Evolutionary conservation across 2,329 filamentous ascomycete species (phyloP), one percentile per base, ranked within the genome.

Genomic region (Elsinoe batatas): DNA sequence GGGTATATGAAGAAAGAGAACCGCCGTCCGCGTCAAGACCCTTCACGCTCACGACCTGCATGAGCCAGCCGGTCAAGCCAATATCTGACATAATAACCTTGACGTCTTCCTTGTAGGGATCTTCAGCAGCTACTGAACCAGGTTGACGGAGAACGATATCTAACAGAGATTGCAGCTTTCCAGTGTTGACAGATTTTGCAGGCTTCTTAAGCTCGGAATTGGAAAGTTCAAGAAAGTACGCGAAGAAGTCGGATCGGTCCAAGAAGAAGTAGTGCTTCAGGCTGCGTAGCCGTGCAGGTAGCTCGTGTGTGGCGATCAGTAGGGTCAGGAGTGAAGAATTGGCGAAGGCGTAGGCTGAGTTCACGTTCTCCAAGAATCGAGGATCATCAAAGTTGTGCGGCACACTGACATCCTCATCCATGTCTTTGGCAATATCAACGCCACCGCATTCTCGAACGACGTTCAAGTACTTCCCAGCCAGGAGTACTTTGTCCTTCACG

Each of bases 201-300:
- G 87, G 85, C 68, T 96, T 96, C 64, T 88, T 87, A 57, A 98
- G 78, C 71, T 98, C 93, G 1, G 90, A 91, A 30, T 87, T 79
- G 55, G 89, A 84, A 17, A 98, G 82, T 67, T 98, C 93, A 58
- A 98, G 83, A 69, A 98, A 98, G 71, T 97, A 95, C 2, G 90
- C 90, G 71, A 98, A 97, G 74, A 95, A 98, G 69, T 98, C 93
- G 33, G 93, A 96, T 7, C 91, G 87, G 64, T 97, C 91, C 59
- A 98, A 83, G 76, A 98, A 98, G 76, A 97, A 98, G 74, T 98
- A 98, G 71, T 98, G 93, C 69, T 98, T 98, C 37, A 98, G 76
- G 12, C 91, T 97, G 44, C 86, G 83, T 56, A 98, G 78, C 36
- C 93, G 82, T 26, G 88, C 86, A 0, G 91, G 91, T 4, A 98